These are phyloP conservation scores for Arbutus unedo DNA, from an alignment of 148 eudicot species.

Conservation along the genomic window DNA sequence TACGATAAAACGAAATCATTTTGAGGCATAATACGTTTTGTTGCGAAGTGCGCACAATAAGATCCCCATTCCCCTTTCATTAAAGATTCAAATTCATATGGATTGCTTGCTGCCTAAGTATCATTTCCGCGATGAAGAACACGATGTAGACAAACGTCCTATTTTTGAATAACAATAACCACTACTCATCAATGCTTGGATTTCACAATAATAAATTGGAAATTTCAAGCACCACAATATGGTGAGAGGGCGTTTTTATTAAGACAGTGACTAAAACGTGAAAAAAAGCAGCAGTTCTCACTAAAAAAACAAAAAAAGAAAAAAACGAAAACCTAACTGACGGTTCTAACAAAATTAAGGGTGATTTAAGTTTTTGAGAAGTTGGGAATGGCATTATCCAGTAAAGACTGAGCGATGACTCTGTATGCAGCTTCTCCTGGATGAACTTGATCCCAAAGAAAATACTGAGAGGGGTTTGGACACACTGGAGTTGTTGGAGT, in stretches of 20 bases:
- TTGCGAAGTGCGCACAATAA: too few relatives aligned
- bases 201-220: neutral
- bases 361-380: neutral
- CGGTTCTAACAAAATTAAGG: neutral
- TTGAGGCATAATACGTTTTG: too few relatives aligned
- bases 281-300: neutral
- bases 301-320: neutral
- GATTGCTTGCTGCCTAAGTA: too few relatives aligned
- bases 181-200: neutral
- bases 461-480: neutral
- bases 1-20: too few relatives aligned
- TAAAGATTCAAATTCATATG: too few relatives aligned
- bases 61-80: too few relatives aligned
- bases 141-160: too few relatives aligned
- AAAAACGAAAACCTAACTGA: neutral
- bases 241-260: neutral
- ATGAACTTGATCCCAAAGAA: neutral
- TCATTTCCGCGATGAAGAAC: too few relatives aligned
- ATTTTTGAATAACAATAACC: too few relatives aligned
- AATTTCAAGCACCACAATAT: neutral
- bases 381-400: neutral
- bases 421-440: conserved; percentile 2
- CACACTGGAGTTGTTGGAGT: neutral
- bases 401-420: neutral
- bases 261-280: neutral